Evolutionary conservation across 345 rosid species (phyloP), one percentile per base, ranked within the genome.

Genomic region (Camelina laxa): DNA sequence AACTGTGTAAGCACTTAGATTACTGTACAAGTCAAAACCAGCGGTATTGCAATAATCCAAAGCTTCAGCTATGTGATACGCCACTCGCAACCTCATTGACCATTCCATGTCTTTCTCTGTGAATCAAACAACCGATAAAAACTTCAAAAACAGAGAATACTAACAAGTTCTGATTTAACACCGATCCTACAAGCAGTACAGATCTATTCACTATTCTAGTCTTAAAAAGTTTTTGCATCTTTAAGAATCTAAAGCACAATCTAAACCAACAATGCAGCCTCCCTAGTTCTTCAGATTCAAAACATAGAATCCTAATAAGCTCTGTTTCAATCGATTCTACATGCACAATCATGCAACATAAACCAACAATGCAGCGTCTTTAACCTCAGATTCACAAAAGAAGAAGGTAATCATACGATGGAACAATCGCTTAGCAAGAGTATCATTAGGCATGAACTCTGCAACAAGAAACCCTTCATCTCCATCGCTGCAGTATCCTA

Each of bases 401-500:
- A 3, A 60, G 61, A 14, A 13, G 22, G 5, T 20, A 48, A 36
- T 9, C 97, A 45, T 88, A 93, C 97, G 88, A 79, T 88, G 93
- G 65, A 93, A 93, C 51, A 93, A 81, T 69, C 85, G 96, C 75
- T 85, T 88, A 24, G 97, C 86, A 63, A 91, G 92, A 45, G 89
- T 89, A 80, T 87, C 96, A 67, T 87, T 85, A 15, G 92, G 87
- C 96, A 93, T 82, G 75, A 78, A 89, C 55, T 91, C 93, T 0
- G 98, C 87, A 55, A 91, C 97, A 31, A 93, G 87, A 81, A 93
- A 55, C 78, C 97, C 88, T 85, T 93, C 90, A 60, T 93, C 92
- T 6, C 86, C 96, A 51, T 91, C 89, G 21, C 93, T 88, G 76
- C 98, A 93, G 68, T 89, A 93, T 9, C 97, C 98, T 50, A 93